These are phyloP conservation scores for Chaetomium sp. DNA, from an alignment of 2,329 filamentous ascomycete genomes.

Conservation along the genomic window DNA sequence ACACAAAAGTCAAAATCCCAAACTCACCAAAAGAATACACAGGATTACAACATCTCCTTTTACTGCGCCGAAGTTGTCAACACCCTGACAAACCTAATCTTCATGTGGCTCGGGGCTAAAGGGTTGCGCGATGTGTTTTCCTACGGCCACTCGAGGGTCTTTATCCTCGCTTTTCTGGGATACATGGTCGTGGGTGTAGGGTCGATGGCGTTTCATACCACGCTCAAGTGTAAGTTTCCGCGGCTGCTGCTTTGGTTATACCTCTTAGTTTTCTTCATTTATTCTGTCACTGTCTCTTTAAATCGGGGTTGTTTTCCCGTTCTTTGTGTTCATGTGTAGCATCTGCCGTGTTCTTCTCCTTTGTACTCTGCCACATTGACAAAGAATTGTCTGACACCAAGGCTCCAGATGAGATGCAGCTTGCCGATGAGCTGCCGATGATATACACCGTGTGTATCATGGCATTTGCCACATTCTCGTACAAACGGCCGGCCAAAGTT, in stretches of 20 bases:
- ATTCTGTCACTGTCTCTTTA: neutral
- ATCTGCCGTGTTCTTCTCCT: neutral
- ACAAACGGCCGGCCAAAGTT: conserved; percentile 48
- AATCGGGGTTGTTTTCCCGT: neutral
- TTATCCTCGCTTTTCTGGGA: conserved; percentile 55
- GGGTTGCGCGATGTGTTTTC: conserved; percentile 67
- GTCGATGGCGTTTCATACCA: conserved; percentile 51
- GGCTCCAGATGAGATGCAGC: conserved; percentile 49
- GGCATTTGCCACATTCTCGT: conserved; percentile 64
- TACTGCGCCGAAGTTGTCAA: conserved; percentile 39
- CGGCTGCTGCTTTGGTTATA: neutral
- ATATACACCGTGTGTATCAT: conserved; percentile 54
- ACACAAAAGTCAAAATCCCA: neutral
- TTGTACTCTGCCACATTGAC: no score
- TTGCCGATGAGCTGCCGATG: conserved; percentile 55
- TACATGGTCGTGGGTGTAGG: conserved; percentile 50
- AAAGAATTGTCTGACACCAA: neutral
- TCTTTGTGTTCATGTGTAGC: neutral
- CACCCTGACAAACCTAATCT: conserved; percentile 75
- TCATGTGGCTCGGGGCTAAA: conserved; percentile 69
- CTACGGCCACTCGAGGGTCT: conserved; percentile 69
- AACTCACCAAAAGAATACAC: neutral
- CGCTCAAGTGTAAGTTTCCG: conserved; percentile 44
- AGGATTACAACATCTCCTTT: conserved; percentile 33
- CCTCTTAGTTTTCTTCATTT: neutral